These are phyloP conservation scores for Soucietia sequanensis DNA, from an alignment of 805 yeast species.

Conservation along the genomic window DNA sequence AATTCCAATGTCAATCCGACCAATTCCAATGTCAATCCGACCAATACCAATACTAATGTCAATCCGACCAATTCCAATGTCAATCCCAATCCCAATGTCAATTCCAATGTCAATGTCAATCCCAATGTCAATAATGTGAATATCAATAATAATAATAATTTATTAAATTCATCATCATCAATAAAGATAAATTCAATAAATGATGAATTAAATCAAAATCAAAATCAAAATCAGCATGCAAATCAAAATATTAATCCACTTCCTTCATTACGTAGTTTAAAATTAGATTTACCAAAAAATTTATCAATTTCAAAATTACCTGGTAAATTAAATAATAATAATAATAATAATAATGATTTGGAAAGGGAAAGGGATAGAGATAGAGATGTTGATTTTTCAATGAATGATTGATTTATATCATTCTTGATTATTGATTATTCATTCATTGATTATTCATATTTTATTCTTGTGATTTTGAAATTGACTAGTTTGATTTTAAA, in stretches of 20 bases:
- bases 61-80: slow-evolving; percentile 2
- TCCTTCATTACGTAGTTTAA: slow-evolving; percentile 52
- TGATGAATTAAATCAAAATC: slow-evolving; percentile 1
- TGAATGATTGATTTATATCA: no score
- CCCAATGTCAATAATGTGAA: no score
- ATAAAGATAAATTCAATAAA: slow-evolving; percentile 1
- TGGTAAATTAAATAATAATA: not conserved
- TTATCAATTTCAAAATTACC: slow-evolving; percentile 21
- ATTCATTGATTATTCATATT: no score
- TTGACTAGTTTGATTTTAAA: no score
- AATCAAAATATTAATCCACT: no score
- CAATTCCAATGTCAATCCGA: no score
- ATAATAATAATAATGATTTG: no score
- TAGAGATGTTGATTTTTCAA: no score
- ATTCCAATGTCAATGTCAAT: slow-evolving; percentile 19
- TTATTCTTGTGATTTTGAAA: no score
- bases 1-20: slow-evolving; percentile 8
- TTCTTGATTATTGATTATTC: no score
- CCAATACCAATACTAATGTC: slow-evolving; percentile 7
- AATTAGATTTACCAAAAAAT: slow-evolving; percentile 49
- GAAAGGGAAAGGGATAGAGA: no score
- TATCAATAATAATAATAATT: slow-evolving; percentile 6
- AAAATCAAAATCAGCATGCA: slow-evolving; percentile 10
- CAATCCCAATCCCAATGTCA: slow-evolving; percentile 3
- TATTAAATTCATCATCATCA: slow-evolving; percentile 3